Evolutionary conservation across 2,329 filamentous ascomycete species (phyloP).

Genomic region (Aspergillus quadrilineatus): DNA sequence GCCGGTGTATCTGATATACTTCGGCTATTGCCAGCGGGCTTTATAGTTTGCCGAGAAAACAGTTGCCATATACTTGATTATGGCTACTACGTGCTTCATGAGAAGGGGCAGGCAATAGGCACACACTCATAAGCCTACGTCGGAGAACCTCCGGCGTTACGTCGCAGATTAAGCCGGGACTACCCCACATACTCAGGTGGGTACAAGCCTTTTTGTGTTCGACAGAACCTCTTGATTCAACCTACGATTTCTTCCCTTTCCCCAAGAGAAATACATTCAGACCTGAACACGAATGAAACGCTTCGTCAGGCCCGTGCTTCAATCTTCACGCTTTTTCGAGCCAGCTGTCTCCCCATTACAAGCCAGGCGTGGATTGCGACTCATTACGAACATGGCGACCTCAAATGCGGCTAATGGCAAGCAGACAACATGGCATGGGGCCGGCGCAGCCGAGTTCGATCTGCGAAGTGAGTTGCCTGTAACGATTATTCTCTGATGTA

Average conservation of each 20-base stretch:
- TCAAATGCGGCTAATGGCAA: conserved; percentile 20
- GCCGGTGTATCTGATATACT: background rate
- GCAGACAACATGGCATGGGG: conserved; percentile 39
- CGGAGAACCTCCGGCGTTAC: background rate
- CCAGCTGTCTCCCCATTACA: conserved; percentile 9
- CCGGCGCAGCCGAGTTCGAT: conserved; percentile 57
- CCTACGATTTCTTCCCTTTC: background rate
- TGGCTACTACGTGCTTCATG: too few species aligned
- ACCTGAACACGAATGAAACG: conserved; percentile 12
- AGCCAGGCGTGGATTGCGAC: conserved; percentile 10
- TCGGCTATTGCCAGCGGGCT: background rate
- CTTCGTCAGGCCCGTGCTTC: conserved; percentile 14
- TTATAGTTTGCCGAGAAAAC: too few species aligned
- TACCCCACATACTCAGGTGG: background rate
- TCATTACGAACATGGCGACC: conserved; percentile 25
- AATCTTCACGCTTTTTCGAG: conserved; percentile 11
- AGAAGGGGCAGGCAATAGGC: too few species aligned
- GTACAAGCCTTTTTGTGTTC: background rate
- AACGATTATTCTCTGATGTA: too few species aligned
- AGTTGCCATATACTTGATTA: too few species aligned
- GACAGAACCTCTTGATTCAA: background rate
- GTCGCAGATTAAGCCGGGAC: background rate
- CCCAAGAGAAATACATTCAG: background rate
- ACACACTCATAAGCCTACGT: too few species aligned
- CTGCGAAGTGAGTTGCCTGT: conserved; percentile 47